Evolutionary conservation across 2,329 filamentous ascomycete species (phyloP).

Genomic region (Fusarium newnesense): DNA sequence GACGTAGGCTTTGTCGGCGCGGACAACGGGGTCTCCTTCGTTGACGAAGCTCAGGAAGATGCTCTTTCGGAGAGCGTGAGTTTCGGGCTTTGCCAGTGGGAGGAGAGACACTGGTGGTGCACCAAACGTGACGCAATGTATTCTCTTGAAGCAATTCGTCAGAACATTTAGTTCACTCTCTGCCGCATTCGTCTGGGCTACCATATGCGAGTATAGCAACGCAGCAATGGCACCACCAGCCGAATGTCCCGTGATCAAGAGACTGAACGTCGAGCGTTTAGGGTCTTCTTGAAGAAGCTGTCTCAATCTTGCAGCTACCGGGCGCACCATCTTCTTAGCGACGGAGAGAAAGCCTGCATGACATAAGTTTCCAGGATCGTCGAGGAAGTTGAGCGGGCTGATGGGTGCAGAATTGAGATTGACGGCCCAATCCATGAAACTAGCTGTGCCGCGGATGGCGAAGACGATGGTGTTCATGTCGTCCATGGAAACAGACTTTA

Average conservation of each 20-base stretch:
- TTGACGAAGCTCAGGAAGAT: constrained; percentile 85
- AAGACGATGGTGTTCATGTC: constrained; percentile 83
- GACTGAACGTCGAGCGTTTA: constrained; percentile 69
- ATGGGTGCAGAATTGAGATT: constrained; percentile 78
- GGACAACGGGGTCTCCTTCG: constrained; percentile 83
- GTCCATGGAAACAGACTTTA: constrained; percentile 83
- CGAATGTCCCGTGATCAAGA: constrained; percentile 87
- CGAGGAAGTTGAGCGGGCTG: constrained; percentile 75
- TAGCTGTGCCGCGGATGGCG: constrained; percentile 82
- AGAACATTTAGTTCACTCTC: constrained; percentile 76
- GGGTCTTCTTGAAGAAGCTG: constrained; percentile 79
- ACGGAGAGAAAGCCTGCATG: constrained; percentile 84
- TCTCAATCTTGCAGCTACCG: constrained; percentile 76
- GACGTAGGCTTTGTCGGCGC: constrained; percentile 82
- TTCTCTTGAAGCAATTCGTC: constrained; percentile 76
- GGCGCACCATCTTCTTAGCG: constrained; percentile 77
- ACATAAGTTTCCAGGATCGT: constrained; percentile 80
- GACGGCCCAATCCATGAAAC: constrained; percentile 87
- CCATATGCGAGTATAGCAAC: constrained; percentile 85
- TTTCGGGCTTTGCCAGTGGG: constrained; percentile 70
- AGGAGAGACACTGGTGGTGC: constrained; percentile 80
- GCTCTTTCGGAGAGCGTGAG: constrained; percentile 66
- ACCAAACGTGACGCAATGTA: constrained; percentile 90
- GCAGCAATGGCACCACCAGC: constrained; percentile 86
- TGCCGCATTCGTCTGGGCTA: constrained; percentile 64